These are phyloP conservation scores for Rosa rugosa DNA, from an alignment of 306 rosid species.

Conservation along the genomic window DNA sequence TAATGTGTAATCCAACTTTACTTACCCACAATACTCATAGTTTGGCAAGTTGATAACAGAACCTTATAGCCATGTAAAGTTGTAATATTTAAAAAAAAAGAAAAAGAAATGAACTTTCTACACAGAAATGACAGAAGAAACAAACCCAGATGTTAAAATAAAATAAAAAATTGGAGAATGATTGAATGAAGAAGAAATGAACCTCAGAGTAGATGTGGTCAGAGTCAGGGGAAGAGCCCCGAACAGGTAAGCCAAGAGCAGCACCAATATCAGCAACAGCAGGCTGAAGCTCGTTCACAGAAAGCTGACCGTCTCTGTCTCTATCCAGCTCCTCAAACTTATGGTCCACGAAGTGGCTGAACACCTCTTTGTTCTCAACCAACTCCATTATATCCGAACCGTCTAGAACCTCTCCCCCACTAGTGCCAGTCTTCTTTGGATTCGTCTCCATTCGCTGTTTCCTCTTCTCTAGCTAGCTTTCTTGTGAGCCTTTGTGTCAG, in stretches of 20 bases:
- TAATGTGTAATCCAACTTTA: background rate
- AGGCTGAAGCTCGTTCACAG: conserved; percentile 85
- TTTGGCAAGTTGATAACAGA: background rate
- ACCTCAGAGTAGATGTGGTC: conserved; percentile 89
- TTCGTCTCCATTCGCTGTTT: conserved; percentile 30
- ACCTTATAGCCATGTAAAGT: background rate
- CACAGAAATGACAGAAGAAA: background rate
- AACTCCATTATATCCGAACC: conserved; percentile 94
- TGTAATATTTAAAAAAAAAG: background rate
- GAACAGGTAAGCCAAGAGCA: conserved; percentile 92
- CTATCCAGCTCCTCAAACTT: conserved; percentile 80
- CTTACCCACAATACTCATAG: background rate
- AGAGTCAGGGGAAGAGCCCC: conserved; percentile 68
- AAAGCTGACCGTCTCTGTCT: conserved; percentile 84
- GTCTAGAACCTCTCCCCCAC: conserved; percentile 65
- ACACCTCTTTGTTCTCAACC: conserved; percentile 81
- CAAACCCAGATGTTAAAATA: background rate
- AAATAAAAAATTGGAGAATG: background rate
- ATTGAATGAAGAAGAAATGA: background rate
- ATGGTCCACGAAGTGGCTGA: conserved; percentile 67
- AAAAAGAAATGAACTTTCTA: background rate
- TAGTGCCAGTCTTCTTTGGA: conserved; percentile 28
- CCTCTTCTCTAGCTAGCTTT: conserved; percentile 14
- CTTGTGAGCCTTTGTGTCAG: conserved; percentile 50
- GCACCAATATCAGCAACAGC: conserved; percentile 97